Conservation (phyloP, 148 eudicot species). For the Silene conica region DNA sequence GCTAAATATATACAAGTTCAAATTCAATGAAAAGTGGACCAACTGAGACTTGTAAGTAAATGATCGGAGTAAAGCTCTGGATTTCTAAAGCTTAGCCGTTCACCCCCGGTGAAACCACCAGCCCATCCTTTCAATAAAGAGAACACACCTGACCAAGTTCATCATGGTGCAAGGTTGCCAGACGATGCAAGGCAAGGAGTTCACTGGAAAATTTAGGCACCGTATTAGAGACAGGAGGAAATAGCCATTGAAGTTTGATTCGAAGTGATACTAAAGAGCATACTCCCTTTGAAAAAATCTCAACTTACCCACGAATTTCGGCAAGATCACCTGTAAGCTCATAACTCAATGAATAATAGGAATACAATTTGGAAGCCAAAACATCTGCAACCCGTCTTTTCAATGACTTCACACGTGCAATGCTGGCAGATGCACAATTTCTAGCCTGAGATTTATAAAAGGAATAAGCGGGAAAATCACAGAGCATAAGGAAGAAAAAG, state of each 20-base stretch:
- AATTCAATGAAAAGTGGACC: neutral
- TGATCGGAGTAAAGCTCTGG: neutral
- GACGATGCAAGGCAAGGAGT: slow-evolving; percentile 85
- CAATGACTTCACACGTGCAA: slow-evolving; percentile 69
- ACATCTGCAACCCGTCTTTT: slow-evolving; percentile 82
- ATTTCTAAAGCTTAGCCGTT: neutral
- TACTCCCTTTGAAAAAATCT: neutral
- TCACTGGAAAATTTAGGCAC: slow-evolving; percentile 41
- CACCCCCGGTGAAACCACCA: neutral
- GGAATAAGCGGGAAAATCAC: slow-evolving; percentile 3
- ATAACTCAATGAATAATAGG: slow-evolving; percentile 76
- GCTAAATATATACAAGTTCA: neutral
- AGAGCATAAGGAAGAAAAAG: neutral
- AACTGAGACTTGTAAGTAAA: neutral
- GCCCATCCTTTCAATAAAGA: neutral
- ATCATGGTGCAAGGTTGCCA: slow-evolving; percentile 87
- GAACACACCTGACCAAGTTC: slow-evolving; percentile 90
- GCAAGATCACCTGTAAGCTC: slow-evolving; percentile 82
- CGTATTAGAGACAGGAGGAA: slow-evolving; percentile 11
- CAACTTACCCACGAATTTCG: slow-evolving; percentile 79
- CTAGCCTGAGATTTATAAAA: slow-evolving; percentile 51
- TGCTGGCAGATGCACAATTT: slow-evolving; percentile 80
- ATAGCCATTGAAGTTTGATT: neutral
- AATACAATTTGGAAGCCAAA: slow-evolving; percentile 77
- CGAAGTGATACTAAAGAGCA: neutral